A percentile compares a stretch with the other conserved stretches of the same genome.
These are phyloP conservation scores for Trametes meyenii DNA, from an alignment of 768 basidiomycete genomes.

Conservation along the genomic window DNA sequence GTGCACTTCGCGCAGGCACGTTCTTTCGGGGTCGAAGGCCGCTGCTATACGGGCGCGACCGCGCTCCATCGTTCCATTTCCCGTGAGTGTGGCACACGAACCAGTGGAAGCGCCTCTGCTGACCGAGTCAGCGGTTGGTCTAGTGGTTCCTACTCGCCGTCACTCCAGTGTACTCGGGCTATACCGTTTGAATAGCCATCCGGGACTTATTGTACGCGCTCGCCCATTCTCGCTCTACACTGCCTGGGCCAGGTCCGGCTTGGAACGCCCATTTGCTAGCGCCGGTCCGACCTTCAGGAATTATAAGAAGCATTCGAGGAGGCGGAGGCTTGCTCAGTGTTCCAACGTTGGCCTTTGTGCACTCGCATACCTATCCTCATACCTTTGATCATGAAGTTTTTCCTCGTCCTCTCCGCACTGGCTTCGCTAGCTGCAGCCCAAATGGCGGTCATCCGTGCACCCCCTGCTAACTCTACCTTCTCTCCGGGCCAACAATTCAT, in stretches of 20 bases:
- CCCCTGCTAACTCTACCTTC: neutral
- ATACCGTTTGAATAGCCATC: no score
- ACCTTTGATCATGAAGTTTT: neutral
- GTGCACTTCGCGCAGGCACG: no score
- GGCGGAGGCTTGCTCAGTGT: neutral
- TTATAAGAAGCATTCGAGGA: neutral
- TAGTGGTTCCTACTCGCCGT: neutral
- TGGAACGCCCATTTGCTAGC: neutral
- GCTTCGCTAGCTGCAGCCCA: conserved; percentile 3
- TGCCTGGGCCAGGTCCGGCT: conserved; percentile 11
- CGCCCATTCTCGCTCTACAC: neutral
- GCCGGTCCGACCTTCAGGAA: neutral
- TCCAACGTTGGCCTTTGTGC: neutral
- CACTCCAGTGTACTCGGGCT: neutral
- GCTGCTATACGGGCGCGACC: no score
- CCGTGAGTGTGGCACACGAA: no score
- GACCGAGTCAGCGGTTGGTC: no score
- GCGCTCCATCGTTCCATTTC: no score
- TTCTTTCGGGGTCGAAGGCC: no score
- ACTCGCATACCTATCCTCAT: neutral
- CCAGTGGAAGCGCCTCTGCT: no score
- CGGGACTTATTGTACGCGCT: neutral
- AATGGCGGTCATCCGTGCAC: conserved; percentile 1
- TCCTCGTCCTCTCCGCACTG: neutral
- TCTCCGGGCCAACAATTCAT: conserved; percentile 25